Evolutionary conservation across 2,329 filamentous ascomycete species (phyloP), one percentile per base, ranked within the genome.

Genomic region (Coleophoma crateriformis): DNA sequence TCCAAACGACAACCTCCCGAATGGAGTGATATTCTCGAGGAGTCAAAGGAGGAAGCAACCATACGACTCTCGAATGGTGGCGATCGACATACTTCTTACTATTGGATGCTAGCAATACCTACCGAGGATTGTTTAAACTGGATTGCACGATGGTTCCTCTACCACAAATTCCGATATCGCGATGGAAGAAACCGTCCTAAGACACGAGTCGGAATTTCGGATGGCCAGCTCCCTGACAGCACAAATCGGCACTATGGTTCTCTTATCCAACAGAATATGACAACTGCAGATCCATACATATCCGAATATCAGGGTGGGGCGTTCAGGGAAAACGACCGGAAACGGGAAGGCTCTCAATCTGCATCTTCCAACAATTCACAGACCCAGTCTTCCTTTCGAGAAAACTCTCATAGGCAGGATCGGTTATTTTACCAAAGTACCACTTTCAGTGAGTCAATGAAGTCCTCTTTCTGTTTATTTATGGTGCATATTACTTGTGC

Each of bases 71-170:
- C 58, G 14, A 40, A 54, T 37, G 49, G 48, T 11, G 56, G 57
- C 7, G 51, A 60, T 34, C 32, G 49, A 37, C 50, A 55, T 19
- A 65, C 63, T 0, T 45, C 37, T 5, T 59, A 58, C 40, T 64
- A 61, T 40, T 65, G 63, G 63, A 54, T 53, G 22, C 53, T 64
- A 5, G 63, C 54, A 5, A 46, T 10, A n/a, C 46, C 51, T 7
- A 54, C 52, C 12, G 33, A 39, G 2, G 60, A 56, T 7, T 62
- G 57, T 33, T 56, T 57, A 7, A 65, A 65, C 37, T 64, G 63
- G 63, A 61, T 64, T 37, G 63, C 63, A 32, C 56, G 56, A 45
- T 64, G 63, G 62, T 65, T 64, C 40, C 50, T 65, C 3, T 65
- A 41, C 38, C 17, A 41, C 19, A 41, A 41, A 19, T 41, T 41